Percentiles rank a stretch among this genome's conserved stretches.
phyloP scores from a whole-genome alignment of 768 basidiomycete species.

The Phlegmacium glaucopus region DNA sequence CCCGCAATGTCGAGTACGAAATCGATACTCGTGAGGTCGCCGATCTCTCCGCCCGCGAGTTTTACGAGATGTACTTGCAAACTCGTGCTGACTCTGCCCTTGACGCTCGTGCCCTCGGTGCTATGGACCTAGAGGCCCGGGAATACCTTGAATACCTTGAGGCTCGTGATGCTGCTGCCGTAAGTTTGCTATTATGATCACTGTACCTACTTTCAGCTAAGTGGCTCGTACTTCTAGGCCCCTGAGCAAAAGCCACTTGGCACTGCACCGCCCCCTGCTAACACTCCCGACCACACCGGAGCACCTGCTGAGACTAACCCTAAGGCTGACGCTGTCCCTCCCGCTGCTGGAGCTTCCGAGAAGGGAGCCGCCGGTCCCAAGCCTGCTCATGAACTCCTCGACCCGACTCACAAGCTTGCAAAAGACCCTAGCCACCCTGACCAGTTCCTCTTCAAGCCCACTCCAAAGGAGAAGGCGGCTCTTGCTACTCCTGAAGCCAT shows the following conservation, averaged over 20 bases:
- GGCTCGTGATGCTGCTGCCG: constrained; percentile 4
- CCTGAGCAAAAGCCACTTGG: constrained; percentile 2
- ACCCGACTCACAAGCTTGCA: not conserved
- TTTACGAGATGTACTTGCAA: not conserved
- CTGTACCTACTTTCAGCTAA: no score
- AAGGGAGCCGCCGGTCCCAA: constrained; percentile 1
- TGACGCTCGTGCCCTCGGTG: constrained; percentile 3
- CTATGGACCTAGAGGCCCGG: constrained; percentile 14
- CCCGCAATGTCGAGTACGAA: constrained; percentile 12
- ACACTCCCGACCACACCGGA: no score
- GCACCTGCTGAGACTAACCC: no score
- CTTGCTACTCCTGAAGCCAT: constrained; percentile 7
- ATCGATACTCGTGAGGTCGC: constrained; percentile 15
- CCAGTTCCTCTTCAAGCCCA: constrained; percentile 8
- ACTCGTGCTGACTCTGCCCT: not conserved
- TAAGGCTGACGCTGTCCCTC: no score
- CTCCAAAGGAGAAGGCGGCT: not conserved
- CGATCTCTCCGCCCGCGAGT: not conserved
- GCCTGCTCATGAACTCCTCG: not conserved
- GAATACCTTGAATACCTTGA: constrained; percentile 11
- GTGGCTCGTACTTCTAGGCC: not conserved
- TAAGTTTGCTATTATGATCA: not conserved
- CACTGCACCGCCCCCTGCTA: constrained; percentile 1
- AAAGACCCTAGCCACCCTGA: constrained; percentile 6
- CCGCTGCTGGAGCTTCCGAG: no score